phyloP scores from a whole-genome alignment of 768 basidiomycete genomes.

The Pulveroboletus sp. region DNA sequence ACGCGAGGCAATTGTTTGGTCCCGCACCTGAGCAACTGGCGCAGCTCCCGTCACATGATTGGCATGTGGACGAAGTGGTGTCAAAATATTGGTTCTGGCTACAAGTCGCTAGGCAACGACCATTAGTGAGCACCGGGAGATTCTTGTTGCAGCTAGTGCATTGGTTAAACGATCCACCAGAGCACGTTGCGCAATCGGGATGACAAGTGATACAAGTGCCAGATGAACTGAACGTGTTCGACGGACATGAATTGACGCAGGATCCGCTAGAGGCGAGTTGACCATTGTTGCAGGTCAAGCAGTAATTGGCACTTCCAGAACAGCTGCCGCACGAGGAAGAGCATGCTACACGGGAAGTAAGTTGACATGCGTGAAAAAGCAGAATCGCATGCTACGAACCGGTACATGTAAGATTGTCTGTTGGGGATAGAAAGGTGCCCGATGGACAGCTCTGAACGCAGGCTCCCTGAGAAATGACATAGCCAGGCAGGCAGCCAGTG shows the following conservation, averaged over 20 bases:
- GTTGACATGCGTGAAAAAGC: not conserved
- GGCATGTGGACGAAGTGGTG: conserved; percentile 56
- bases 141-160: conserved; percentile 68
- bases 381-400: conserved; percentile 42
- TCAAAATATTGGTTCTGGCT: conserved; percentile 73
- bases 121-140: conserved; percentile 70
- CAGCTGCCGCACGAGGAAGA: conserved; percentile 75
- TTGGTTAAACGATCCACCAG: conserved; percentile 74
- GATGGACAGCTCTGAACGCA: conserved; percentile 72
- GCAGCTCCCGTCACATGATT: conserved; percentile 73
- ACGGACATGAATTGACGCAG: conserved; percentile 75
- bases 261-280: conserved; percentile 69
- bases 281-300: conserved; percentile 66
- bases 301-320: conserved; percentile 62
- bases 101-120: conserved; percentile 79
- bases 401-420: conserved; percentile 72
- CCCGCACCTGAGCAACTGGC: conserved; percentile 75
- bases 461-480: conserved; percentile 63
- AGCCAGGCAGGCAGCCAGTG: conserved; percentile 76
- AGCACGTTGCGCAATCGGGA: conserved; percentile 82
- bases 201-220: conserved; percentile 76
- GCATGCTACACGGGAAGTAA: conserved; percentile 46
- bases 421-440: conserved; percentile 68
- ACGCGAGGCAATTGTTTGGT: conserved; percentile 67
- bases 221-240: conserved; percentile 63